Evolutionary conservation across 257 asterid species (phyloP).

Genomic region (Forsythia viridissima): DNA sequence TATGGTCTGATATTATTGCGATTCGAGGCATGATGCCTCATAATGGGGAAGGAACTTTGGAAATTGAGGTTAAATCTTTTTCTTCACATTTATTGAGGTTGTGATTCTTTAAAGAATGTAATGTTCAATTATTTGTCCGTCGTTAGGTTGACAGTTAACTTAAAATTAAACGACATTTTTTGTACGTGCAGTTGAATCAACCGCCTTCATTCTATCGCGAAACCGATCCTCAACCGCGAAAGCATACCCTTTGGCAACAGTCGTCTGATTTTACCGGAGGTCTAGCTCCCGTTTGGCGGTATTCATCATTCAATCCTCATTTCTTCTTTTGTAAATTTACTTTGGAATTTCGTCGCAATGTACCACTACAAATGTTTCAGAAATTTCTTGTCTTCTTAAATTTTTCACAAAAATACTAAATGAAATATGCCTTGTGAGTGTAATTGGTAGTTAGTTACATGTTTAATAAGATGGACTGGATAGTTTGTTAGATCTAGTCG

Average conservation of each 20-base stretch:
- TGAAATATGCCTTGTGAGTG: too few relatives aligned
- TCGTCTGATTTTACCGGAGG: slow-evolving; percentile 46
- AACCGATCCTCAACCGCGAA: slow-evolving; percentile 46
- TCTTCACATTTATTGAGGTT: background rate
- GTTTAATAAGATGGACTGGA: too few relatives aligned
- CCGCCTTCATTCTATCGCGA: slow-evolving; percentile 43
- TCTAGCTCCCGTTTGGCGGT: slow-evolving; percentile 43
- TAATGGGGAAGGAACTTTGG: slow-evolving; percentile 28
- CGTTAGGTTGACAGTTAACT: background rate
- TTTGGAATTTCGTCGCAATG: background rate
- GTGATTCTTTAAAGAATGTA: background rate
- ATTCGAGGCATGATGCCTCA: slow-evolving; percentile 24
- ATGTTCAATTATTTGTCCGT: background rate
- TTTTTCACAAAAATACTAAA: too few relatives aligned
- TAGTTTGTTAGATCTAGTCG: background rate
- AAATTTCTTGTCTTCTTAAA: too few relatives aligned
- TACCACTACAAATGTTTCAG: too few relatives aligned
- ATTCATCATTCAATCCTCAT: background rate
- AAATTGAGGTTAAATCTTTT: slow-evolving; percentile 40
- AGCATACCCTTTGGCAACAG: slow-evolving; percentile 50
- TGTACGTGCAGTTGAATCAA: slow-evolving; percentile 39
- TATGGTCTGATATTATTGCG: slow-evolving; percentile 45
- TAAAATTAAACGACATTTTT: background rate
- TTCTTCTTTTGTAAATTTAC: background rate
- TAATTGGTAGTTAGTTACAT: too few relatives aligned